Conservation (phyloP, 345 rosid genomes). For the Salix purpurea region DNA sequence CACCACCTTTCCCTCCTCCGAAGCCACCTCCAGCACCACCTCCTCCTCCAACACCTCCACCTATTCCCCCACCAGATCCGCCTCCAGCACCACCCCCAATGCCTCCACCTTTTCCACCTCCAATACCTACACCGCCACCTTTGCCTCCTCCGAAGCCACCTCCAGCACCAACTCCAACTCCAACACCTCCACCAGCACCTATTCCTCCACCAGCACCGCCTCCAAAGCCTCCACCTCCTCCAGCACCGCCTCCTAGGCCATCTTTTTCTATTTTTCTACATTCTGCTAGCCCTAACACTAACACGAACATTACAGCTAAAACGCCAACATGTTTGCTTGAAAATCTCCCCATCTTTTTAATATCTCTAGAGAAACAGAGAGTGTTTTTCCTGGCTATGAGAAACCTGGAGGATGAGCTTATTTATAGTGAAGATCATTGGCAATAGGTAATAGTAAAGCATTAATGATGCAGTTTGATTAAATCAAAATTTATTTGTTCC, state of each 20-base stretch:
- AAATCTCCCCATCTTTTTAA: conserved; percentile 25
- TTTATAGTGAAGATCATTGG: background rate
- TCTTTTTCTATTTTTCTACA: conserved; percentile 31
- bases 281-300: conserved; percentile 35
- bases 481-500: background rate
- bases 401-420: background rate
- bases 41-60: background rate
- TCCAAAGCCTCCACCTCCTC: background rate
- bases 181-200: background rate
- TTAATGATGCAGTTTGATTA: background rate
- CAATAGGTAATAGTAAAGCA: background rate
- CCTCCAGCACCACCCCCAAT: background rate
- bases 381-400: background rate
- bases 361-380: background rate
- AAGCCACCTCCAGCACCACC: background rate
- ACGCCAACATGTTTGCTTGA: conserved; percentile 11
- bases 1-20: background rate
- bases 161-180: background rate
- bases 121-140: background rate
- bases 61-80: background rate
- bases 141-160: background rate
- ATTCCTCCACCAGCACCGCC: conserved; percentile 1
- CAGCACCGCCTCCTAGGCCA: conserved; percentile 12
- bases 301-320: conserved; percentile 17
- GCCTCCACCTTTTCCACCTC: background rate